Evolutionary conservation across 257 asterid species (phyloP).

Genomic region (Catharanthus roseus): DNA sequence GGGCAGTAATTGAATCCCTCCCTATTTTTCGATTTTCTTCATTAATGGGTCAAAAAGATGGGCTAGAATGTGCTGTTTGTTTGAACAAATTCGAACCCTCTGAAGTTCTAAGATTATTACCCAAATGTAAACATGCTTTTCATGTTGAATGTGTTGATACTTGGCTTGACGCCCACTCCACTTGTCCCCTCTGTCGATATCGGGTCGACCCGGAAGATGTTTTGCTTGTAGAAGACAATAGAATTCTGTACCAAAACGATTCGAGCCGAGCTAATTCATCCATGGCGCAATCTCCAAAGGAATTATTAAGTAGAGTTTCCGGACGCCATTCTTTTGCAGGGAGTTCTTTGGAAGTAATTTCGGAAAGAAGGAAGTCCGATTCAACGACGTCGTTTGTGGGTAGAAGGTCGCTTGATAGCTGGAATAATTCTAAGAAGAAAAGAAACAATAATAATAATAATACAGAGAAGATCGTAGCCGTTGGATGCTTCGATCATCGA

Average conservation of each 20-base stretch:
- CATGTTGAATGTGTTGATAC: constrained; percentile 88
- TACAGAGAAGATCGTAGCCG: constrained; percentile 12
- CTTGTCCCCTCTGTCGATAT: constrained; percentile 86
- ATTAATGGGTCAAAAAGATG: constrained; percentile 65
- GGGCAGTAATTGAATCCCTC: constrained; percentile 49
- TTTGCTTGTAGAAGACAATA: constrained; percentile 36
- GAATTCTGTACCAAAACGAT: constrained; percentile 13
- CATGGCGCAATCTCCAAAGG: constrained; percentile 16
- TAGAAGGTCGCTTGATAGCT: constrained; percentile 65
- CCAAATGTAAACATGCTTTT: constrained; percentile 81
- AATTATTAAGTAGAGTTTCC: constrained; percentile 11
- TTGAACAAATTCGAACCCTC: constrained; percentile 50
- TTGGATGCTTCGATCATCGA: constrained; percentile 21
- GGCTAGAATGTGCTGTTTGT: constrained; percentile 81
- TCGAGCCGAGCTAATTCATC: not conserved
- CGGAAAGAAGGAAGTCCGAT: constrained; percentile 28
- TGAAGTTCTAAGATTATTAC: constrained; percentile 58
- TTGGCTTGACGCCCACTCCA: constrained; percentile 88
- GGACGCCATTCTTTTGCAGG: constrained; percentile 74
- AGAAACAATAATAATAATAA: too few relatives aligned
- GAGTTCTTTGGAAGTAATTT: constrained; percentile 44
- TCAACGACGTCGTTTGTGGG: constrained; percentile 13
- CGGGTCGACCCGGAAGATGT: constrained; percentile 81
- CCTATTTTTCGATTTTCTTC: constrained; percentile 74
- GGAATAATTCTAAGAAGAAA: constrained; percentile 23